Base-by-base conservation (phyloP, 164 flowering plant genomes). In the Sedum album region DNA sequence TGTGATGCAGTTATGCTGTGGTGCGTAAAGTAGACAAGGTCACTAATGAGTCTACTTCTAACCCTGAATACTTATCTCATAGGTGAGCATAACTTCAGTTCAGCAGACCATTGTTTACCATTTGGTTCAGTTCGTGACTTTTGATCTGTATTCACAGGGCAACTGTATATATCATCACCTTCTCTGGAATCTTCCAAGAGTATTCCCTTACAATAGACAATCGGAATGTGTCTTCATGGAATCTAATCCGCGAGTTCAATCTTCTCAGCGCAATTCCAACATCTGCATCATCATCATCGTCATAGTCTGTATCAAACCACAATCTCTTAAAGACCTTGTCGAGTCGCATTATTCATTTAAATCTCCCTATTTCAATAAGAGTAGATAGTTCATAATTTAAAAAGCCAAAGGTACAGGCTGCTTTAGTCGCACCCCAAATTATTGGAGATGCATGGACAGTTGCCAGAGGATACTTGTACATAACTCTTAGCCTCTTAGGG, bases 161-260 rank as follows among this genome's bases (percentile, higher is more conserved):
- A 39, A 81, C 78, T 15, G 71, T 90, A 63, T 82, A 82, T 61
- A 69, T 86, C 14, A 78, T 92, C 73, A 80, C 90, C 61, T 79
- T 69, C 76, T 75, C 67, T 65, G 98, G 98, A 31, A 81, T 85
- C 83, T 88, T 87, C 79, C 86, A 76, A 72, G 94, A 88, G 74
- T 88, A 88, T 73, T 74, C 70, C 72, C 73, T 85, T 35, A 76
- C 69, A 65, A 75, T 90, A 66, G 78, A 83, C 79, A 74, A 78
- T n/a, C 74, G 73, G 68, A 79, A 84, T 41, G 88, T 83, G 65
- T 69, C 80, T 31, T 77, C 82, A 6, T 89, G 98, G 96, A 83
- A 73, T 57, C 68, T 92, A 77, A 90, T 83, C 53, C 88, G 87
- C 13, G 90, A 88, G 73, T 81, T 86, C 67, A 87, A 87, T 80